phyloP scores from a whole-genome alignment of 257 asterid species.

The Solanum tarijense region DNA sequence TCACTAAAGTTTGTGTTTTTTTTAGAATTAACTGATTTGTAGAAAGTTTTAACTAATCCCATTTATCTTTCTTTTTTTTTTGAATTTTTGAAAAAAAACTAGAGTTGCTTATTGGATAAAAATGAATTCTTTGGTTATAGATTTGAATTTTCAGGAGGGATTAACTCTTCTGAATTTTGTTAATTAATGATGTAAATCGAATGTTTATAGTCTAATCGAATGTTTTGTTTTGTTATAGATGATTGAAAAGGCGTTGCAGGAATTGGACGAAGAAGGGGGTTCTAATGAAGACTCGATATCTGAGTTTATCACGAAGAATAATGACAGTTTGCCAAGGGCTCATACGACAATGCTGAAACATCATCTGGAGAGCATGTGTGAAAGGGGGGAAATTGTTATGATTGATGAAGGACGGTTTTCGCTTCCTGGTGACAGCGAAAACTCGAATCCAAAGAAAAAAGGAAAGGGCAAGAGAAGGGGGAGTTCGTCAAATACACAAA shows the following conservation, averaged over 20 bases:
- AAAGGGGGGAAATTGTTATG: background rate
- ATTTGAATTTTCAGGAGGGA: too few relatives aligned
- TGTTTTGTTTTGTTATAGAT: background rate
- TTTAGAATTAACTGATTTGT: too few relatives aligned
- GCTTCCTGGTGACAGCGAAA: background rate
- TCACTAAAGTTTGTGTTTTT: too few relatives aligned
- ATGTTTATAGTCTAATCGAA: background rate
- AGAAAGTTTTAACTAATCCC: too few relatives aligned
- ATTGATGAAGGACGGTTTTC: background rate
- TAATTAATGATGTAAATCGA: too few relatives aligned
- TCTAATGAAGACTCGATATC: background rate
- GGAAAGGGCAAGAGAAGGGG: background rate
- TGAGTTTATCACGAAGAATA: background rate
- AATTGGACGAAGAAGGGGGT: background rate
- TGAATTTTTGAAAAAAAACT: too few relatives aligned
- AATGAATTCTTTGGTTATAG: too few relatives aligned
- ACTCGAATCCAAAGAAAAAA: background rate
- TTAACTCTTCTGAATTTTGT: too few relatives aligned
- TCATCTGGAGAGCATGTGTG: slow-evolving; percentile 17
- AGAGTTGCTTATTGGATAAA: too few relatives aligned
- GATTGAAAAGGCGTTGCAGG: background rate
- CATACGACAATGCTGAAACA: slow-evolving; percentile 30
- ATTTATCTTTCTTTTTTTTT: too few relatives aligned
- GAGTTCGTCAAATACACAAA: background rate
- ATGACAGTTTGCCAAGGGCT: slow-evolving; percentile 32